Conservation (phyloP, 2,329 filamentous ascomycete genomes). For the Talaromyces sp. region DNA sequence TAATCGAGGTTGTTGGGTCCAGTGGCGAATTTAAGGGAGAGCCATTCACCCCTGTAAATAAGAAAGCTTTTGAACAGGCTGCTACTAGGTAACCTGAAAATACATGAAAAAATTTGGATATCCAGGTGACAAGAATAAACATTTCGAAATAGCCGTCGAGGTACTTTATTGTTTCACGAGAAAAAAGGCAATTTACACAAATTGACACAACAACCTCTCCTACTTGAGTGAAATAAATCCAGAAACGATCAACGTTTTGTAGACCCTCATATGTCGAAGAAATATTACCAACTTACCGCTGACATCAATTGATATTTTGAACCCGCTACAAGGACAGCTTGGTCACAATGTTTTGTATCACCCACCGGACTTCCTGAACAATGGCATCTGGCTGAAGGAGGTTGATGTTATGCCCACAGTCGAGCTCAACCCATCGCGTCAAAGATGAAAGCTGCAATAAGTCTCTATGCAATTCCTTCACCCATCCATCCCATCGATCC, state of each 20-base stretch:
- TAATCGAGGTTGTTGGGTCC: conserved; percentile 1
- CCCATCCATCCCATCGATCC: conserved; percentile 22
- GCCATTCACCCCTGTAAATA: conserved; percentile 5
- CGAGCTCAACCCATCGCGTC: conserved; percentile 24
- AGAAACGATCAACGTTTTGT: neutral
- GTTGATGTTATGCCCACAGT: conserved; percentile 36
- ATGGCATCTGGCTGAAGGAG: conserved; percentile 31
- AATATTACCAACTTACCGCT: neutral
- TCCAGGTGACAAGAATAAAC: neutral
- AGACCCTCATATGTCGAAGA: neutral
- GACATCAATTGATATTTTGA: neutral
- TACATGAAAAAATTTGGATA: neutral
- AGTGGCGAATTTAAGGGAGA: conserved; percentile 1
- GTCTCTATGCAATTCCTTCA: conserved; percentile 23
- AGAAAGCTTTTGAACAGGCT: conserved; percentile 2
- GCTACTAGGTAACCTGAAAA: neutral
- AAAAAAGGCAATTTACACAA: too few relatives aligned
- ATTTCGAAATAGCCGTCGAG: neutral
- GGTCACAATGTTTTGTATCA: conserved; percentile 5
- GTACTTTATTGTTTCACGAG: too few relatives aligned
- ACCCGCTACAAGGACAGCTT: neutral
- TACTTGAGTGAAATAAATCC: too few relatives aligned
- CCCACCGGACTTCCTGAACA: conserved; percentile 31
- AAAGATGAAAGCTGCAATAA: conserved; percentile 28
- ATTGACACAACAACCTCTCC: too few relatives aligned